phyloP scores from a whole-genome alignment of 1,284 basidiomycete species.

The Puccinia coronata region DNA sequence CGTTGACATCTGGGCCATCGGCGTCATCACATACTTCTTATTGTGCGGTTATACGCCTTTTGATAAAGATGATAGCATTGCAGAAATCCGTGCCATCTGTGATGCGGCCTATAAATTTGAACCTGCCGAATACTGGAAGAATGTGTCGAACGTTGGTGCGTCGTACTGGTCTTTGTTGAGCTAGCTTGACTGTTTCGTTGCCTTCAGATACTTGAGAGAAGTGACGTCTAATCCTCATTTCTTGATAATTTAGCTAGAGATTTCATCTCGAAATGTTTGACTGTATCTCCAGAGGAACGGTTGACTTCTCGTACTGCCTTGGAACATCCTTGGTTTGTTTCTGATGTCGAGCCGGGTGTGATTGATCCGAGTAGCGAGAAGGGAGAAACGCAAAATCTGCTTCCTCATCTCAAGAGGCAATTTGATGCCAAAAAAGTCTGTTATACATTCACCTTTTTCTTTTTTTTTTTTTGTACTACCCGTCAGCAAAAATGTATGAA shows the following conservation, averaged over 20 bases:
- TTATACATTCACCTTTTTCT: not conserved
- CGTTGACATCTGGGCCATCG: conserved; percentile 72
- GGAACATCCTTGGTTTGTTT: conserved; percentile 73
- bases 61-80: conserved; percentile 77
- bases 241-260: conserved; percentile 69
- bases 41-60: conserved; percentile 69
- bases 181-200: no score
- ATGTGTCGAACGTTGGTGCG: conserved; percentile 58
- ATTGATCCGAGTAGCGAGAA: conserved; percentile 59
- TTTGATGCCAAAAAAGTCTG: conserved; percentile 48
- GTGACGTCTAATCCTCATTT: no score
- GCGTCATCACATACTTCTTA: conserved; percentile 50
- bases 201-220: no score
- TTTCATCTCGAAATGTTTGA: conserved; percentile 79
- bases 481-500: not conserved
- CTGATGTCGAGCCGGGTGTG: conserved; percentile 53
- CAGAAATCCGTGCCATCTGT: conserved; percentile 73
- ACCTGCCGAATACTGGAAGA: conserved; percentile 62
- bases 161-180: conserved; percentile 32
- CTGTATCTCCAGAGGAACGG: conserved; percentile 73
- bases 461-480: not conserved
- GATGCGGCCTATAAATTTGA: conserved; percentile 88
- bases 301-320: conserved; percentile 75
- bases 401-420: conserved; percentile 45
- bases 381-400: conserved; percentile 46